Evolutionary conservation across 2,329 filamentous ascomycete species (phyloP).

Genomic region (Aspergillus ochraceus): DNA sequence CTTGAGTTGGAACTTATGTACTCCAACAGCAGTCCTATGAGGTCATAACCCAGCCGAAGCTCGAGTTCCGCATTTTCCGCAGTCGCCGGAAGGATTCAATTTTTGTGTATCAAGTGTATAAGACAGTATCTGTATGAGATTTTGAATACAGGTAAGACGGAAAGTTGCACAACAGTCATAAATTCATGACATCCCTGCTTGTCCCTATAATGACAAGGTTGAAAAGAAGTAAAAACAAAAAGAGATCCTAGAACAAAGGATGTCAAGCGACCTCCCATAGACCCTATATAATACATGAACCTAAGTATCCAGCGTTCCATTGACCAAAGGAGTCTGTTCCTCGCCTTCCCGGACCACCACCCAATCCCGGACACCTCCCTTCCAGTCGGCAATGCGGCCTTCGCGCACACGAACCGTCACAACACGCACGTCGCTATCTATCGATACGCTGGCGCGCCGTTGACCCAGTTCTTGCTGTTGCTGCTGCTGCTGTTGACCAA

Average conservation of each 20-base stretch:
- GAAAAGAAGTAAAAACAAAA: not conserved
- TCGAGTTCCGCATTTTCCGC: not conserved
- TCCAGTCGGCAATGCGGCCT: slow-evolving; percentile 90
- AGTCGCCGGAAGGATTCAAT: not conserved
- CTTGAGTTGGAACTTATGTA: too few species aligned
- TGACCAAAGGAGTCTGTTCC: slow-evolving; percentile 26
- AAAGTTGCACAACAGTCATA: not conserved
- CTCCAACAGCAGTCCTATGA: too few species aligned
- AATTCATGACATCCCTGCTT: not conserved
- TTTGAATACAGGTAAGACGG: not conserved
- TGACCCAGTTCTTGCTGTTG: slow-evolving; percentile 22
- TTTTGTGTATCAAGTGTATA: not conserved
- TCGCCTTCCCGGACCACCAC: slow-evolving; percentile 38
- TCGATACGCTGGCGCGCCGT: slow-evolving; percentile 61
- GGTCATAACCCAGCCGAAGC: not conserved
- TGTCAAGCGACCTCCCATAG: not conserved
- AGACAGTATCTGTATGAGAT: not conserved
- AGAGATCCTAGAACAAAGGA: not conserved
- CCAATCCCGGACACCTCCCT: slow-evolving; percentile 89
- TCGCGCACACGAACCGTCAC: slow-evolving; percentile 82
- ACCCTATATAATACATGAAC: not conserved
- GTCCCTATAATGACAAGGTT: not conserved
- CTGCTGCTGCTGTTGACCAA: slow-evolving; percentile 38
- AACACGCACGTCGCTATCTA: slow-evolving; percentile 74
- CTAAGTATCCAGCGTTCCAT: slow-evolving; percentile 22